Evolutionary conservation across 495 filamentous ascomycete species (phyloP).

Genomic region (Penicillium subrubescens): DNA sequence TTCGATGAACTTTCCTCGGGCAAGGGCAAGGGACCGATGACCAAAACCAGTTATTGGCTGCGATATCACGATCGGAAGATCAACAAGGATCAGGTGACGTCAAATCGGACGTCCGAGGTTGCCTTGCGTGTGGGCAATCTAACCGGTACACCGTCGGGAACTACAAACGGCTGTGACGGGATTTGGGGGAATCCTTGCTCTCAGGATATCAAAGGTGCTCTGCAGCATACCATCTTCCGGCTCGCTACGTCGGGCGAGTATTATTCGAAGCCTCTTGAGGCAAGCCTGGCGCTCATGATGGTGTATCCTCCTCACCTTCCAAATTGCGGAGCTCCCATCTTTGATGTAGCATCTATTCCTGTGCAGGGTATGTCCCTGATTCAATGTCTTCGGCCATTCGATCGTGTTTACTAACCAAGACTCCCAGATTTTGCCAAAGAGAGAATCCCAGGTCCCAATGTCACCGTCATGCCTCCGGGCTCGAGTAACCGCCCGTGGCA

Average conservation of each 20-base stretch:
- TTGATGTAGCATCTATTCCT: slow-evolving; percentile 41
- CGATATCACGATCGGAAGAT: slow-evolving; percentile 37
- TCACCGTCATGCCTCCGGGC: slow-evolving; percentile 36
- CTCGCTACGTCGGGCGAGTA: slow-evolving; percentile 32
- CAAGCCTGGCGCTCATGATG: slow-evolving; percentile 35
- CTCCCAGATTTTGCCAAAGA: slow-evolving; percentile 41
- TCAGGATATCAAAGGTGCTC: slow-evolving; percentile 31
- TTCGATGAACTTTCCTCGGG: slow-evolving; percentile 41
- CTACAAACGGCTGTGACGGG: slow-evolving; percentile 46
- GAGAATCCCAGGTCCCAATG: slow-evolving; percentile 28
- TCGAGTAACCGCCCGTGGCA: slow-evolving; percentile 38
- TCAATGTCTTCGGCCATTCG: not conserved
- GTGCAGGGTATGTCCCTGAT: slow-evolving; percentile 35
- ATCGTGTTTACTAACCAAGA: not conserved
- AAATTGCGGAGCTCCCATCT: slow-evolving; percentile 36
- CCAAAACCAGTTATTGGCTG: slow-evolving; percentile 46
- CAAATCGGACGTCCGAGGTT: slow-evolving; percentile 45
- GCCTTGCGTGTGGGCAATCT: slow-evolving; percentile 46
- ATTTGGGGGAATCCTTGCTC: slow-evolving; percentile 45
- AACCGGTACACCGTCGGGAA: slow-evolving; percentile 38
- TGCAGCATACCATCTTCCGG: slow-evolving; percentile 33
- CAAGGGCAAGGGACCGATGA: slow-evolving; percentile 41
- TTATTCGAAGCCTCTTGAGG: slow-evolving; percentile 37
- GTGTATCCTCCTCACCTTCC: slow-evolving; percentile 23
- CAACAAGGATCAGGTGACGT: slow-evolving; percentile 34